Evolutionary conservation across 2,329 filamentous ascomycete species (phyloP).

Genomic region (Colletotrichum limetticola): DNA sequence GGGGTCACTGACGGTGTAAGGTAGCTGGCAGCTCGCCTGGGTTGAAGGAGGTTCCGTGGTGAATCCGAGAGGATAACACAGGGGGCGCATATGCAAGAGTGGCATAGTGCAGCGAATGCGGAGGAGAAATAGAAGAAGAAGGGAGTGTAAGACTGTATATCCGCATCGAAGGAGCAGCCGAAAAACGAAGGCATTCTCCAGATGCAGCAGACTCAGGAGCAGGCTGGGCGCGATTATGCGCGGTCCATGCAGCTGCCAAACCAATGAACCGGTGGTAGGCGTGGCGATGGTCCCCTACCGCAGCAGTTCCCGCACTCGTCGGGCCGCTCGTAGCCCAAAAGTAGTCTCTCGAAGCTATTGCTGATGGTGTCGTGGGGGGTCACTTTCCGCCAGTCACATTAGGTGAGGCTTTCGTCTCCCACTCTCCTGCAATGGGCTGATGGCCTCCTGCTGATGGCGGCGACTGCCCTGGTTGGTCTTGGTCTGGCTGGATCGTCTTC

Average conservation of each 20-base stretch:
- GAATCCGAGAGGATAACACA: constrained; percentile 20
- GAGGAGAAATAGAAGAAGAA: constrained; percentile 8
- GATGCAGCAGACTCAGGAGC: constrained; percentile 13
- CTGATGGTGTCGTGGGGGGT: constrained; percentile 18
- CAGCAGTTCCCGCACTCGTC: constrained; percentile 34
- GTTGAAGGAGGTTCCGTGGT: constrained; percentile 18
- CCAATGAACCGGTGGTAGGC: constrained; percentile 27
- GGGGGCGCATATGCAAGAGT: constrained; percentile 25
- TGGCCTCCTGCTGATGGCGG: background rate
- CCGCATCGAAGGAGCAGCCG: constrained; percentile 9
- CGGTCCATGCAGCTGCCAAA: constrained; percentile 23
- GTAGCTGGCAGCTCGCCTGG: constrained; percentile 11
- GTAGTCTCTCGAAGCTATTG: constrained; percentile 2
- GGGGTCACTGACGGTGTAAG: background rate
- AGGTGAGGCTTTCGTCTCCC: constrained; percentile 23
- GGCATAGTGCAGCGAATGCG: constrained; percentile 25
- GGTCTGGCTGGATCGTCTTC: background rate
- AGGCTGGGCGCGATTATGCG: constrained; percentile 30
- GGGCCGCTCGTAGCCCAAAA: constrained; percentile 26
- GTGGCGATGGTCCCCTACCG: constrained; percentile 9
- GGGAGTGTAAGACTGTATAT: constrained; percentile 26
- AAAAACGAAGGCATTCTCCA: background rate
- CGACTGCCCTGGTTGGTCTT: background rate
- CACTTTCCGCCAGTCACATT: constrained; percentile 14
- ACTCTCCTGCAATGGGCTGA: constrained; percentile 15